A percentile compares a stretch with the other conserved stretches of the same genome.
These are phyloP conservation scores for Trichoderma semiorbis DNA, from an alignment of 2,329 filamentous ascomycete genomes.

Conservation along the genomic window DNA sequence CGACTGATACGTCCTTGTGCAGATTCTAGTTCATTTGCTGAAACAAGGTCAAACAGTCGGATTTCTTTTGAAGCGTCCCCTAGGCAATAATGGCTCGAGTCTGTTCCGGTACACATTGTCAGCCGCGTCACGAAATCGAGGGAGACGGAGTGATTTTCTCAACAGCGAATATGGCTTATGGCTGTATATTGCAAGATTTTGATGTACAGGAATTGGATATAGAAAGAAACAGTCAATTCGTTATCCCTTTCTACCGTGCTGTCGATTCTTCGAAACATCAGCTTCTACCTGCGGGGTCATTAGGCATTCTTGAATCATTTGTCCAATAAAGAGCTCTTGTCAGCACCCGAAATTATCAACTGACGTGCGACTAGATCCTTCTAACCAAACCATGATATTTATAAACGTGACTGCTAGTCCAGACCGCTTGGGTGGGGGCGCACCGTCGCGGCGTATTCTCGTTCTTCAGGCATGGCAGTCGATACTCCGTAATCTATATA, in stretches of 20 bases:
- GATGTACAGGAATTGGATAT: background rate
- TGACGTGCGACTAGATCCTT: background rate
- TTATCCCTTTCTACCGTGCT: accelerated
- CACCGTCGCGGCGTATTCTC: background rate
- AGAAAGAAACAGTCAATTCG: background rate
- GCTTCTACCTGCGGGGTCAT: background rate
- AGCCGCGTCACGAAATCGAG: background rate
- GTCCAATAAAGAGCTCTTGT: background rate
- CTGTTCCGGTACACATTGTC: background rate
- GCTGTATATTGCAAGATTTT: background rate
- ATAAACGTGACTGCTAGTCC: background rate
- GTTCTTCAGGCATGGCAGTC: background rate
- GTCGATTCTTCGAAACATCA: background rate
- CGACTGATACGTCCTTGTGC: background rate
- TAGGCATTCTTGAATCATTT: background rate
- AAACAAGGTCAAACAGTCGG: background rate
- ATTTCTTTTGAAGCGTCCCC: background rate
- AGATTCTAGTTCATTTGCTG: background rate
- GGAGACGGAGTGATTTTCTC: background rate
- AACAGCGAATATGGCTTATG: background rate
- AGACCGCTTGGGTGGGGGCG: too few species aligned
- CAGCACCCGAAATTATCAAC: background rate
- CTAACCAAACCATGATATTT: background rate
- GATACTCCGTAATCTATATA: background rate
- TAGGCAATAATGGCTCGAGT: background rate